A percentile compares a stretch with the other conserved stretches of the same genome.
These are phyloP conservation scores for Phytophthora cactorum DNA, from an alignment of 352 stramenopile species.

Conservation along the genomic window DNA sequence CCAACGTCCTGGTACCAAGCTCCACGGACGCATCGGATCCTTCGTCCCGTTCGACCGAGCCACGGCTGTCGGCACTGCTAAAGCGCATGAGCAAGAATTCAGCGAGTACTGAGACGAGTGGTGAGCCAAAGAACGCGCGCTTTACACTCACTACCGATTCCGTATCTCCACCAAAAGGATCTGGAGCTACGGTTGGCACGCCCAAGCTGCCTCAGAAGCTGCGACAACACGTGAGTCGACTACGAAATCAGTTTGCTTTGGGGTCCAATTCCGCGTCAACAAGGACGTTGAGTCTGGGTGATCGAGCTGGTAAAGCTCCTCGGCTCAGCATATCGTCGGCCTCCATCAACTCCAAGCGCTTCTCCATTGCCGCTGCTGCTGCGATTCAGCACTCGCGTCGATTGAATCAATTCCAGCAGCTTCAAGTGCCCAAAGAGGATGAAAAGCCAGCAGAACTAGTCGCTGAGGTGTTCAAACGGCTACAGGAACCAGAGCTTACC, in stretches of 20 bases:
- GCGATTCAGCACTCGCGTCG: constrained; percentile 43
- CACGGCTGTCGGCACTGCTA: constrained; percentile 28
- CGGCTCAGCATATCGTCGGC: constrained; percentile 15
- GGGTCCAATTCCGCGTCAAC: constrained; percentile 23
- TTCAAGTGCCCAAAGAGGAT: constrained; percentile 28
- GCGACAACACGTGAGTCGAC: constrained; percentile 50
- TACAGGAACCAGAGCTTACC: constrained; percentile 4
- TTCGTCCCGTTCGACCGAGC: constrained; percentile 8
- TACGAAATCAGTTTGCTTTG: constrained; percentile 55
- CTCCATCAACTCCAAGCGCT: constrained; percentile 20
- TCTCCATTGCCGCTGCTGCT: constrained; percentile 22
- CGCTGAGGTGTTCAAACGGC: not conserved
- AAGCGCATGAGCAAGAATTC: constrained; percentile 39
- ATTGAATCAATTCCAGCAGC: constrained; percentile 42
- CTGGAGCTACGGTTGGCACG: not conserved
- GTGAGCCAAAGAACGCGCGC: constrained; percentile 23
- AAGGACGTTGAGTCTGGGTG: constrained; percentile 16
- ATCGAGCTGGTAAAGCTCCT: constrained; percentile 18
- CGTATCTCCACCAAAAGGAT: constrained; percentile 7
- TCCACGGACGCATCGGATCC: constrained; percentile 4
- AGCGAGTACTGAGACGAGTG: not conserved
- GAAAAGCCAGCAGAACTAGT: constrained; percentile 13
- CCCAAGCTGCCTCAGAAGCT: constrained; percentile 64
- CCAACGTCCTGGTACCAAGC: not conserved
- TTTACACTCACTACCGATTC: constrained; percentile 14